A percentile compares a stretch with the other conserved stretches of the same genome.
phyloP scores from a whole-genome alignment of 2,329 filamentous ascomycete species.

The Domatiomyces globalis region DNA sequence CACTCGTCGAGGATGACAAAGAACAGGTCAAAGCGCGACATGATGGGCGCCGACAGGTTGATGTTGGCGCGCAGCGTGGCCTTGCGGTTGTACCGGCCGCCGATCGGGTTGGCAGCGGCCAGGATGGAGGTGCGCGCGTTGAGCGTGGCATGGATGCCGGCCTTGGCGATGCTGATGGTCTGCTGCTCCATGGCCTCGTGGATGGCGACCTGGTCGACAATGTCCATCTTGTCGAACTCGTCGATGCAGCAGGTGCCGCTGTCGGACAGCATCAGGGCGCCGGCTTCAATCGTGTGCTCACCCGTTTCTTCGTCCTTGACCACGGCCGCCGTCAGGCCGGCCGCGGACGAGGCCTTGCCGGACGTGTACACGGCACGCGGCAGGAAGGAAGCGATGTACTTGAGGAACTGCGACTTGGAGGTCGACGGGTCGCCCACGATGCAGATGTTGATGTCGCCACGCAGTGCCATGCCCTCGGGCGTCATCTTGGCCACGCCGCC shows the following conservation, averaged over 20 bases:
- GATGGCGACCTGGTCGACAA: slow-evolving; percentile 91
- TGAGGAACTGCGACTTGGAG: slow-evolving; percentile 89
- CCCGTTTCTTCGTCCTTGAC: slow-evolving; percentile 97
- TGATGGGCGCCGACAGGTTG: slow-evolving; percentile 97
- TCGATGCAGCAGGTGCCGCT: slow-evolving; percentile 98
- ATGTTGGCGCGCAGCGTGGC: slow-evolving; percentile 85
- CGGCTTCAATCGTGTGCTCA: slow-evolving; percentile 96
- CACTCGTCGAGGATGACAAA: slow-evolving; percentile 96
- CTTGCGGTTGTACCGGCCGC: slow-evolving; percentile 94
- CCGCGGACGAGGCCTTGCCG: slow-evolving; percentile 91
- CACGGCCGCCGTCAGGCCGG: slow-evolving; percentile 91
- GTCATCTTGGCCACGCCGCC: slow-evolving; percentile 90
- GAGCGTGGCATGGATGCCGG: slow-evolving; percentile 91
- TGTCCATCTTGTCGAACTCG: slow-evolving; percentile 99
- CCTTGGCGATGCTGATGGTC: slow-evolving; percentile 97
- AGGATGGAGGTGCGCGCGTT: slow-evolving; percentile 93
- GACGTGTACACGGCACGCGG: slow-evolving; percentile 94
- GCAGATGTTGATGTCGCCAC: slow-evolving; percentile 97
- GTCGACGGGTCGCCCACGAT: slow-evolving; percentile 95
- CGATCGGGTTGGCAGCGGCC: slow-evolving; percentile 89
- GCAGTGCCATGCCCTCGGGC: slow-evolving; percentile 82
- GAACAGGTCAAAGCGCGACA: slow-evolving; percentile 98
- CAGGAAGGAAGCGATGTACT: slow-evolving; percentile 89
- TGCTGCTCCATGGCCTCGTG: slow-evolving; percentile 99
- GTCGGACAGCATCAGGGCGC: slow-evolving; percentile 90